phyloP scores from a whole-genome alignment of 345 rosid genomes.

The Ceriops decandra region DNA sequence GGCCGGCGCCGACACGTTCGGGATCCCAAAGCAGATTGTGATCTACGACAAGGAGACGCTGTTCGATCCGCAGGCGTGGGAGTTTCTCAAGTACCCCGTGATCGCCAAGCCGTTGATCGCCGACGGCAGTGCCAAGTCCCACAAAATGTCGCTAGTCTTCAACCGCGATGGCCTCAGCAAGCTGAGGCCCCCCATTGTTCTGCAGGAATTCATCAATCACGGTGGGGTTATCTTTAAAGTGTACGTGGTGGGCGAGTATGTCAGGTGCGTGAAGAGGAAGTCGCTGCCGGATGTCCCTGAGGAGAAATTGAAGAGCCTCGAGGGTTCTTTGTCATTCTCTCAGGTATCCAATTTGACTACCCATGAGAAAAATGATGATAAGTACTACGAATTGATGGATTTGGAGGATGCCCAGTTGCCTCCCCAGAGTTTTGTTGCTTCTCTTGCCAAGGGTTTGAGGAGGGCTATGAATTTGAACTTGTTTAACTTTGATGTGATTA shows the following conservation, averaged over 20 bases:
- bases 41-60: slow-evolving; percentile 45
- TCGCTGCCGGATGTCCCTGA: slow-evolving; percentile 54
- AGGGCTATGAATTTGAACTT: slow-evolving; percentile 44
- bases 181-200: slow-evolving; percentile 51
- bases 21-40: slow-evolving; percentile 59
- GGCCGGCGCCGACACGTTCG: slow-evolving; percentile 29
- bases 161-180: slow-evolving; percentile 47
- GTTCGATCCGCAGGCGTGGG: slow-evolving; percentile 34
- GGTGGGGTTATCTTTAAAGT: slow-evolving; percentile 68
- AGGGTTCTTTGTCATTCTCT: slow-evolving; percentile 47
- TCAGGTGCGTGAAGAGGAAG: slow-evolving; percentile 54
- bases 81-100: slow-evolving; percentile 48
- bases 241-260: slow-evolving; percentile 51
- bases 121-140: slow-evolving; percentile 53
- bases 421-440: slow-evolving; percentile 37
- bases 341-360: slow-evolving; percentile 51
- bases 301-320: slow-evolving; percentile 38
- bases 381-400: slow-evolving; percentile 32
- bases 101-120: slow-evolving; percentile 62
- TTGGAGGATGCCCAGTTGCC: slow-evolving; percentile 47
- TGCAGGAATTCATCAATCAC: slow-evolving; percentile 65
- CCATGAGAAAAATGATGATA: slow-evolving; percentile 29
- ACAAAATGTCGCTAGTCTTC: slow-evolving; percentile 54
- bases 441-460: slow-evolving; percentile 50
- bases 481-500: slow-evolving; percentile 62